These are phyloP conservation scores for Chenopodium suecicum DNA, from an alignment of 148 eudicot genomes.

Conservation along the genomic window DNA sequence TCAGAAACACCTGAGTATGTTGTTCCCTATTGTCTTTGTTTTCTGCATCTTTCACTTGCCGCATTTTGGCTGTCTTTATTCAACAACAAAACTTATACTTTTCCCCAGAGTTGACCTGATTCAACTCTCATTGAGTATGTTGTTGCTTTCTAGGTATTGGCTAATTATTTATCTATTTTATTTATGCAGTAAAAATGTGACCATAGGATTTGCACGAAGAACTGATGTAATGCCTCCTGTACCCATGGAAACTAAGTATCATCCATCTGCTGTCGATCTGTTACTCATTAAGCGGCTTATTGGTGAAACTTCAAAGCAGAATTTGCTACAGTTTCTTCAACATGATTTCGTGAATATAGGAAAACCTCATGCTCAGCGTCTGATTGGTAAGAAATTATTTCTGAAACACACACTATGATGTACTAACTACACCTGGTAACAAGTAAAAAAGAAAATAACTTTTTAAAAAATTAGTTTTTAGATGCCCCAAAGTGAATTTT, in stretches of 20 bases:
- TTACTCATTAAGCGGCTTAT: slow-evolving; percentile 93
- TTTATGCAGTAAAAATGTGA: slow-evolving; percentile 74
- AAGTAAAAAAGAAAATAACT: background rate
- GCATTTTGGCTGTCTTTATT: slow-evolving; percentile 8
- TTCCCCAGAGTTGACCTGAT: background rate
- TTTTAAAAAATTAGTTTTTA: background rate
- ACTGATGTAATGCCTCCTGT: slow-evolving; percentile 96
- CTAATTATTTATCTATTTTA: slow-evolving; percentile 10
- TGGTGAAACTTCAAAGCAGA: slow-evolving; percentile 82
- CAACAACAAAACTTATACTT: background rate
- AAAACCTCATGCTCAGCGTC: slow-evolving; percentile 84
- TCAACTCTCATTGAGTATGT: background rate
- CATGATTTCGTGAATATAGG: slow-evolving; percentile 94
- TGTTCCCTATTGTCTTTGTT: slow-evolving; percentile 15
- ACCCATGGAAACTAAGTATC: slow-evolving; percentile 92
- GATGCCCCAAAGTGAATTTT: background rate
- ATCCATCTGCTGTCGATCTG: slow-evolving; percentile 99
- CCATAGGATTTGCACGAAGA: slow-evolving; percentile 84
- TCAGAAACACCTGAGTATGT: slow-evolving; percentile 92
- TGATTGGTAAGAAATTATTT: slow-evolving; percentile 64
- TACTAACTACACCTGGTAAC: background rate
- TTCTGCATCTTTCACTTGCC: slow-evolving; percentile 25
- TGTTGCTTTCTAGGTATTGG: slow-evolving; percentile 11
- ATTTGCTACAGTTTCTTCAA: slow-evolving; percentile 89
- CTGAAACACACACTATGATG: background rate